Evolutionary conservation across 108 stramenopile genomes (phyloP), one percentile per base, ranked within the genome.

Genomic region (Cyclotella sp.): DNA sequence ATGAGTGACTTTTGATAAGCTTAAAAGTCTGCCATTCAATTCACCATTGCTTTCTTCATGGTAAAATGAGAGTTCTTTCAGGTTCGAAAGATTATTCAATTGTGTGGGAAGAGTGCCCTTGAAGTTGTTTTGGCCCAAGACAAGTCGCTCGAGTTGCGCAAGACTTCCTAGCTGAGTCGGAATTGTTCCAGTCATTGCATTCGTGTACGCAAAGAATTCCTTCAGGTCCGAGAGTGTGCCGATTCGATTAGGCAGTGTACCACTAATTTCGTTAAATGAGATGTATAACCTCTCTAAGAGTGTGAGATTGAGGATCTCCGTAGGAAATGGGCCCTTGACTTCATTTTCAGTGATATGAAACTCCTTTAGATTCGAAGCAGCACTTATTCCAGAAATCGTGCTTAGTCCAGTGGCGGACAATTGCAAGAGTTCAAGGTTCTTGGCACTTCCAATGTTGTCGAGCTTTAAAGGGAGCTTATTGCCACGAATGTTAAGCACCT

Each of bases 271-370:
- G 63, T 91, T 91, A 76, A 85, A 88, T 19, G 88, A 87, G 19
- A 89, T 49, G 66, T 77, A 91, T 9, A 91, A 59, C 27, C 70
- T 71, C 65, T 83, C 64, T 57, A 91, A 45, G 42, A 74, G 76
- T 24, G 80, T 57, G 55, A 91, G 60, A 16, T 64, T 62, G 30
- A 84, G 83, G 7, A 91, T 28, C 21, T 91, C 90, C n/a, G 78
- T 68, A 27, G 88, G 87, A 42, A 91, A 78, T 27, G 57, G n/a
- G 12, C 84, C 78, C n/a, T 63, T 75, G 26, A 96, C 65, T 14
- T 77, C 61, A 70, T 93, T 95, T 53, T 86, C 80, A 12, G 81
- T 89, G 29, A 86, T 68, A 47, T 88, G 87, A 45, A 95, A 70
- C 30, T 82, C 61, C 62, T 86, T 83, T 69, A 95, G 71, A 1